Percentiles rank a stretch among this genome's conserved stretches.
These are phyloP conservation scores for Aciculosporium take DNA, from an alignment of 2,329 filamentous ascomycete genomes.

Conservation along the genomic window DNA sequence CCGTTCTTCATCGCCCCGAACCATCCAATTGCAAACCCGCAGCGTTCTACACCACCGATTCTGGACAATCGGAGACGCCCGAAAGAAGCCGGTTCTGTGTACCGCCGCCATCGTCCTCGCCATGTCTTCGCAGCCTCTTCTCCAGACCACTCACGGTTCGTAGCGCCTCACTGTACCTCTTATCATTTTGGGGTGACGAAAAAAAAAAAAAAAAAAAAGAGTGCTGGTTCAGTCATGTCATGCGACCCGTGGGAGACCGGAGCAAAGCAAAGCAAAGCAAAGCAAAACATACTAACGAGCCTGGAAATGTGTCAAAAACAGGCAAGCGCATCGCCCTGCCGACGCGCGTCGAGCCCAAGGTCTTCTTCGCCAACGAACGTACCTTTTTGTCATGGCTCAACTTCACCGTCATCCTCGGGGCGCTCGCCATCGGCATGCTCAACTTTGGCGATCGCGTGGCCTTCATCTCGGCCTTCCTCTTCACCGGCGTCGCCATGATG, in stretches of 20 bases:
- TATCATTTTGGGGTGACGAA: too few relatives aligned
- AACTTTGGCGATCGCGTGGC: constrained; percentile 95
- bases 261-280: neutral
- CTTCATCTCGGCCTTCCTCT: constrained; percentile 85
- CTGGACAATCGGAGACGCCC: neutral
- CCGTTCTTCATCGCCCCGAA: too few relatives aligned
- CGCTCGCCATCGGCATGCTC: constrained; percentile 87
- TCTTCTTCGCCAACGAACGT: constrained; percentile 99
- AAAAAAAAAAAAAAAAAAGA: neutral
- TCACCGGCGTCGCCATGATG: constrained; percentile 86
- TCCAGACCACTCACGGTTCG: constrained; percentile 80
- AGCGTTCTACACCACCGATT: neutral
- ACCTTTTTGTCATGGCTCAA: constrained; percentile 99
- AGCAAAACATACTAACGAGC: constrained; percentile 7
- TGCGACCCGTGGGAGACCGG: too few relatives aligned
- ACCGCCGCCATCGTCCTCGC: constrained; percentile 13
- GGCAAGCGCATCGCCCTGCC: constrained; percentile 98
- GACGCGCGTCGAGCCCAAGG: constrained; percentile 95
- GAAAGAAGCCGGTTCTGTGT: neutral
- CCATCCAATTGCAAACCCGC: too few relatives aligned
- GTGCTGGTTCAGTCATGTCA: neutral
- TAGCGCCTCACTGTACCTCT: neutral
- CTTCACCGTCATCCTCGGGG: constrained; percentile 96
- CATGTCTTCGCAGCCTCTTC: constrained; percentile 95
- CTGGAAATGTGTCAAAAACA: constrained; percentile 25